These are phyloP conservation scores for Jatropha podagrica DNA, from an alignment of 441 rosid genomes.

Conservation along the genomic window DNA sequence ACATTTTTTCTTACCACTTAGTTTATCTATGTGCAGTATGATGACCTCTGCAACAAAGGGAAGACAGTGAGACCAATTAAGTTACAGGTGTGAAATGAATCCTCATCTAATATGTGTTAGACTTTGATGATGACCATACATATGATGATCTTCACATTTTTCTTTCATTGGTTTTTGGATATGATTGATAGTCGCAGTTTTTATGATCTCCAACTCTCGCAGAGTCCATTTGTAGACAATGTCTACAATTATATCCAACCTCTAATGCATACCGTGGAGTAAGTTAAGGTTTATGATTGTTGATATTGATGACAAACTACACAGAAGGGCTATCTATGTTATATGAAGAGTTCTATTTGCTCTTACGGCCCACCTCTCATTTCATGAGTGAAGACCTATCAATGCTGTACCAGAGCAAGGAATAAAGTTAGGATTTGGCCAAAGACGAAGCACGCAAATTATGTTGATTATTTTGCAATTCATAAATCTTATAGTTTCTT, in stretches of 20 bases:
- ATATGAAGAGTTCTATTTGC: neutral
- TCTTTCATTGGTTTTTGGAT: neutral
- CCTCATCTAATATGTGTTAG: neutral
- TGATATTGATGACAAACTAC: neutral
- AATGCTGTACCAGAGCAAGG: neutral
- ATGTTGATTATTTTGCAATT: neutral
- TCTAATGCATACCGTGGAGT: neutral
- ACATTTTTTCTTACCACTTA: slow-evolving; percentile 9
- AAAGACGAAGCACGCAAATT: neutral
- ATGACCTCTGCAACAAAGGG: slow-evolving; percentile 47
- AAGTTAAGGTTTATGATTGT: neutral
- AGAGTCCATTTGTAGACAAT: neutral
- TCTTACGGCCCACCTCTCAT: neutral
- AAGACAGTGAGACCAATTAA: slow-evolving; percentile 57
- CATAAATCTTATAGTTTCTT: neutral
- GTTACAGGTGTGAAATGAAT: slow-evolving; percentile 47
- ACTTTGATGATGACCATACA: neutral
- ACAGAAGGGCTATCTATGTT: neutral
- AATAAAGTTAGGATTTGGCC: neutral
- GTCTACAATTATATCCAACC: neutral
- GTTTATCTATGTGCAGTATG: slow-evolving; percentile 52
- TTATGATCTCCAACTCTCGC: neutral
- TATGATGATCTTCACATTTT: neutral
- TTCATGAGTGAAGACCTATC: neutral
- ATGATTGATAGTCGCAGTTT: neutral